Base-by-base conservation (phyloP, 164 flowering plant species). In the Umbellularia californica region DNA sequence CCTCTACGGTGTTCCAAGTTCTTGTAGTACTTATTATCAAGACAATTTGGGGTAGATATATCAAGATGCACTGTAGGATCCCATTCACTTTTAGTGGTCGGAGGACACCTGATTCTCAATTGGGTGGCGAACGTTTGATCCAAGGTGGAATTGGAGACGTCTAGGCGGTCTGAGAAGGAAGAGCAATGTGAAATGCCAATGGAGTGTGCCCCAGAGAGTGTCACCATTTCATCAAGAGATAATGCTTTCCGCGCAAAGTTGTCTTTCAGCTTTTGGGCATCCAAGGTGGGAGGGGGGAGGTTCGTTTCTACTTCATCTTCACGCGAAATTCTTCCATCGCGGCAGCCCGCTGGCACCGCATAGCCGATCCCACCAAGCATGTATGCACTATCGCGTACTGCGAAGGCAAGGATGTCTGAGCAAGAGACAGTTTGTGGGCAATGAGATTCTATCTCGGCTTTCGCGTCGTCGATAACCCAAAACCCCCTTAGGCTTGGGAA, bases 171-270 rank as follows among this genome's bases (percentile, higher is more conserved):
- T 15, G 24, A 60, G 7, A 60, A 60, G 64, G 64, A 60, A 33
- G 71, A 47, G 24, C 71, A 69, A 22, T 33, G 55, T 6, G 72
- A 3, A 17, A 23, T 27, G 12, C 72, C 72, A 27, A 70, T 70
- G 19, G 72, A 50, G 62, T 70, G 72, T 11, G 72, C 72, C 17
- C 72, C 64, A 12, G 72, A 52, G 2, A 70, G 72, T 15, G 72
- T 70, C 30, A 70, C 72, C 72, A 70, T 70, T 33, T 70, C 72
- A 30, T 70, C 72, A 2, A 70, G 35, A 23, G 72, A 70, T 6
- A 70, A 60, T 6, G 64, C 72, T 13, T 70, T 70, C 24, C 20
- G 2, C 17, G 60, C 62, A 28, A 70, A 70, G 64, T 12, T 70
- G 24, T 23, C 60, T 70, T 70, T 27, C 3, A 70, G 27, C 13